Percentiles rank a stretch among this genome's conserved stretches.
Conservation (phyloP, 176 grass and related monocot genomes). For the Bromus sterilis region DNA sequence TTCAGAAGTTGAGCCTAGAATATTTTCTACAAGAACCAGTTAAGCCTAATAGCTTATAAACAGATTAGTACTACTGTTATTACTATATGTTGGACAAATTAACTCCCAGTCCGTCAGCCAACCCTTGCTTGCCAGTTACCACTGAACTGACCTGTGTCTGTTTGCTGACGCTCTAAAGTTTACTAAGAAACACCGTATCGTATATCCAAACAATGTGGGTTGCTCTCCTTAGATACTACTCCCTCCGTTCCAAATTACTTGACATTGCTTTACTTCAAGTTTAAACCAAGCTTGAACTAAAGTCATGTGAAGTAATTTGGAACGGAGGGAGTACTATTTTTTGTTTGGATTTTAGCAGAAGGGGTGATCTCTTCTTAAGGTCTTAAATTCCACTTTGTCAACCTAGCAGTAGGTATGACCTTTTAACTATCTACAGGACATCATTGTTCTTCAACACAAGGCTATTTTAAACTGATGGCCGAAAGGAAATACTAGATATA, state of each 20-base stretch:
- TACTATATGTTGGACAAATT: background rate
- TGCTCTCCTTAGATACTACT: background rate
- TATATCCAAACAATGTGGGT: background rate
- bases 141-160: background rate
- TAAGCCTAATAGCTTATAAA: background rate
- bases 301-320: too few relatives aligned
- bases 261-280: too few relatives aligned
- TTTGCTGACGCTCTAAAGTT: slow-evolving; percentile 4
- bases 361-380: background rate
- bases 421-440: background rate
- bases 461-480: background rate
- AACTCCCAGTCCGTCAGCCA: background rate
- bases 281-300: too few relatives aligned
- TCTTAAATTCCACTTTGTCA: background rate
- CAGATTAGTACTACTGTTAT: background rate
- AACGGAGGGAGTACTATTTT: too few relatives aligned
- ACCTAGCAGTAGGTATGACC: background rate
- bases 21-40: background rate
- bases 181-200: background rate
- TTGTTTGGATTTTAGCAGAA: background rate
- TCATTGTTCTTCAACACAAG: background rate
- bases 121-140: background rate
- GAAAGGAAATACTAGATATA: background rate
- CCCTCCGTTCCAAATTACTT: too few relatives aligned
- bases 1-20: background rate